Evolutionary conservation across 2,329 filamentous ascomycete species (phyloP), one percentile per base, ranked within the genome.

Genomic region (Cercospora zeina): DNA sequence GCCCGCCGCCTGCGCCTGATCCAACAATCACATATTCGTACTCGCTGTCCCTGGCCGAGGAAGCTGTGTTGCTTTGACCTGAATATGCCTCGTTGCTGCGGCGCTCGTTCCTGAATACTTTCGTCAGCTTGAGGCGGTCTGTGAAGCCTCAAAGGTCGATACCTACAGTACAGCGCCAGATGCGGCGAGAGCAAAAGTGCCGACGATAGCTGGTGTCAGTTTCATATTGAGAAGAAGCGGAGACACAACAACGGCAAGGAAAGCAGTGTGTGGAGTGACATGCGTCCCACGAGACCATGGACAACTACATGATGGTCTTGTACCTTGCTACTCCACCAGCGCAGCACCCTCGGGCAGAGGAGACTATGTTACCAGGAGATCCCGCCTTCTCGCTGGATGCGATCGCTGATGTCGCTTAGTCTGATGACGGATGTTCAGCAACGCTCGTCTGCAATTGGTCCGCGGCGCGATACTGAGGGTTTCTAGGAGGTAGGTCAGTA

Each of bases 1-100:
- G 84, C 14, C 81, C 84, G 51, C 85, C 85, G 11, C 85, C 84
- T 6, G 84, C 78, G 3, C 85, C 85, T 6, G 83, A 85, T 10
- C 85, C 85, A 37, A 87, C 83, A 9, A 88, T 80, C 30, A 88
- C 77, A 73, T 86, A 88, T 63, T 88, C 85, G 69, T 88, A 88
- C 34, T 59, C 45, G 57, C 57, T 59, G 47, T 27, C 34, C 9
- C 37, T 59, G 47, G 24, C 21, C 16, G 19, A 47, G 19, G 42
- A 47, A 14, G 49, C 50, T 27, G n/a, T 36, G 16, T 36, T n/a
- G 42, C 19, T 47, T 19, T 47, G 42, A 21, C 42, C 16, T 47
- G 19, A 24, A 24, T 24, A 47, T 14, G 24, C 16, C 19, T 47
- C 42, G 42, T 47, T 47, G 19, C 19, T 47, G 19, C 42, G 21